These are phyloP conservation scores for Fraxinus albicans DNA, from an alignment of 305 asterid species.

Conservation along the genomic window DNA sequence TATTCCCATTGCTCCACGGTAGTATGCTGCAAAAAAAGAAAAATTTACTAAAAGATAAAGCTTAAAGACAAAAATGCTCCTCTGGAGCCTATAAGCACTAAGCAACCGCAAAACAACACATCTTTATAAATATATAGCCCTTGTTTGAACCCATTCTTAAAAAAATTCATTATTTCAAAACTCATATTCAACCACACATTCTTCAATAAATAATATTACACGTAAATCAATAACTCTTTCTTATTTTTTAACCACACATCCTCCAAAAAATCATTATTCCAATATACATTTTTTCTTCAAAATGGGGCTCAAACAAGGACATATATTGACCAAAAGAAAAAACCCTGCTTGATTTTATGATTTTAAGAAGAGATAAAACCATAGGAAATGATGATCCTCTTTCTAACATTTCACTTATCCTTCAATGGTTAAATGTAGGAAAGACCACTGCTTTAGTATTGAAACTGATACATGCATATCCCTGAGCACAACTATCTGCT, in stretches of 20 bases:
- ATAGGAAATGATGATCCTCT: neutral
- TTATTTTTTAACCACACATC: too few species aligned
- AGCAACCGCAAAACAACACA: neutral
- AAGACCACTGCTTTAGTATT: neutral
- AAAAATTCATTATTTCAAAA: too few species aligned
- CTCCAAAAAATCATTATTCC: too few species aligned
- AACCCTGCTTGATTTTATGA: neutral
- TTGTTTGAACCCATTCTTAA: too few species aligned
- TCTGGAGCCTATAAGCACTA: neutral
- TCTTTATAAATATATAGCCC: neutral
- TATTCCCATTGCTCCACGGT: conserved; percentile 91
- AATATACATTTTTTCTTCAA: too few species aligned
- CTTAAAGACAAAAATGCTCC: neutral
- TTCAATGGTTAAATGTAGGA: neutral
- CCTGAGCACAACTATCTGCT: neutral
- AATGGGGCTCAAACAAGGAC: too few species aligned
- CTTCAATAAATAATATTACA: too few species aligned
- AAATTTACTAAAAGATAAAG: conserved; percentile 11
- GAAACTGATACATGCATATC: neutral
- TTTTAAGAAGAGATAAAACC: neutral
- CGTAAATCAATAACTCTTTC: too few species aligned
- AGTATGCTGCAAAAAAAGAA: conserved; percentile 58
- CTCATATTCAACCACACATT: too few species aligned
- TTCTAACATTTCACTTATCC: neutral
- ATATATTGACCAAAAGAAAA: neutral